Evolutionary conservation across 2,329 filamentous ascomycete species (phyloP).

Genomic region (Hysterium pulicare): DNA sequence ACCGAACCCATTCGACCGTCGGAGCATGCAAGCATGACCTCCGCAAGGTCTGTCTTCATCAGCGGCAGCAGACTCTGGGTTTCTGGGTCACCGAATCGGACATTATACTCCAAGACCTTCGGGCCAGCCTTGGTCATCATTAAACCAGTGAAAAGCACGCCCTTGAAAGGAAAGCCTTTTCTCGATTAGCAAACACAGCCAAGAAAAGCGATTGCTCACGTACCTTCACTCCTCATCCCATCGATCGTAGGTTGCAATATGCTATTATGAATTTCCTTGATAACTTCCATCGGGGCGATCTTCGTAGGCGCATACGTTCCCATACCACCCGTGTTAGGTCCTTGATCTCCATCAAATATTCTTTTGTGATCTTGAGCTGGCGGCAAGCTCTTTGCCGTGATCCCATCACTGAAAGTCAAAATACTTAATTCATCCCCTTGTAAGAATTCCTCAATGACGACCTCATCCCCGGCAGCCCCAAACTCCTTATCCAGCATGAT

Average conservation of each 20-base stretch:
- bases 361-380: constrained; percentile 97
- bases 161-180: constrained; percentile 46
- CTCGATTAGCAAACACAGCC: background rate
- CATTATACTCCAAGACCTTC: constrained; percentile 88
- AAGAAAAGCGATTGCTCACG: constrained; percentile 5
- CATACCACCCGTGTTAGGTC: constrained; percentile 96
- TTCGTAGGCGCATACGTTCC: constrained; percentile 83
- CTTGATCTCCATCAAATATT: constrained; percentile 83
- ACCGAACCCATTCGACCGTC: constrained; percentile 70
- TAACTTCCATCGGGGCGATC: constrained; percentile 55
- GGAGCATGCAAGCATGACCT: constrained; percentile 83
- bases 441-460: constrained; percentile 93
- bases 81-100: constrained; percentile 88
- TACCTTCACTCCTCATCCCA: constrained; percentile 77
- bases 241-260: constrained; percentile 87
- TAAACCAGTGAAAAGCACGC: constrained; percentile 82
- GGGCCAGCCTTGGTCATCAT: constrained; percentile 84
- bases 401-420: constrained; percentile 86
- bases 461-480: constrained; percentile 79
- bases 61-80: constrained; percentile 82
- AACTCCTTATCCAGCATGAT: constrained; percentile 92
- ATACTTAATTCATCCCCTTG: constrained; percentile 90
- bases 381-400: constrained; percentile 76
- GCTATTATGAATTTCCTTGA: constrained; percentile 72
- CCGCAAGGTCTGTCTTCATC: constrained; percentile 80